Evolutionary conservation across 495 filamentous ascomycete genomes (phyloP).

Genomic region (Polyplosphaeria fusca): DNA sequence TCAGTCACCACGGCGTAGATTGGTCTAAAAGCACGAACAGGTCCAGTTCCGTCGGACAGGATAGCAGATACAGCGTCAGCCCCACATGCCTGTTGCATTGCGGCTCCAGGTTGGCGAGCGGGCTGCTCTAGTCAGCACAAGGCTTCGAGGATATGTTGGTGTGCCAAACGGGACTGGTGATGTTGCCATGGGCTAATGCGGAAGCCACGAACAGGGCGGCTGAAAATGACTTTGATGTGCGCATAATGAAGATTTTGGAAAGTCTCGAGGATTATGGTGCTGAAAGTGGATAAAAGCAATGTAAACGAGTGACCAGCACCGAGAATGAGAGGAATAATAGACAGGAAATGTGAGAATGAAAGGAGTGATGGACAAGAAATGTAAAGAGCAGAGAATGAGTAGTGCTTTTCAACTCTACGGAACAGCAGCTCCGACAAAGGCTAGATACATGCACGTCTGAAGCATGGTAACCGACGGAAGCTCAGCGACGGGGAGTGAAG

Average conservation of each 20-base stretch:
- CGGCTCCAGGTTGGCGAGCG: conserved; percentile 14
- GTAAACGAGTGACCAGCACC: conserved; percentile 31
- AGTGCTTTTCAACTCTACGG: not conserved
- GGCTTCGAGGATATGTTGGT: too few species aligned
- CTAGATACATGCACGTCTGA: not conserved
- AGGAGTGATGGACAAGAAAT: not conserved
- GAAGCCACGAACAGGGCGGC: conserved; percentile 8
- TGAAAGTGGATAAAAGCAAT: not conserved
- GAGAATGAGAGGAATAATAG: conserved; percentile 3
- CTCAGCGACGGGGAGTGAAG: not conserved
- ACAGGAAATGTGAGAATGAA: conserved; percentile 1
- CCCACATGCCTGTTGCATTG: conserved; percentile 16
- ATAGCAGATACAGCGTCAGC: conserved; percentile 18
- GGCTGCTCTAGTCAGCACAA: too few species aligned
- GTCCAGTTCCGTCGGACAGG: conserved; percentile 17
- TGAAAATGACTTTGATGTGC: conserved; percentile 1
- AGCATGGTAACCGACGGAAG: not conserved
- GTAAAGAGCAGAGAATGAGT: not conserved
- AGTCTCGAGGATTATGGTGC: not conserved
- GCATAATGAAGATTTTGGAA: conserved; percentile 7
- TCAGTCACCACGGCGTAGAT: too few species aligned
- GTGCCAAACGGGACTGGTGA: conserved; percentile 20
- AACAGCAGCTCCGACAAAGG: not conserved
- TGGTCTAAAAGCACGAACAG: not conserved
- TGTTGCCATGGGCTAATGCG: conserved; percentile 24